These are phyloP conservation scores for Russula compacta DNA, from an alignment of 768 basidiomycete genomes.

Conservation along the genomic window DNA sequence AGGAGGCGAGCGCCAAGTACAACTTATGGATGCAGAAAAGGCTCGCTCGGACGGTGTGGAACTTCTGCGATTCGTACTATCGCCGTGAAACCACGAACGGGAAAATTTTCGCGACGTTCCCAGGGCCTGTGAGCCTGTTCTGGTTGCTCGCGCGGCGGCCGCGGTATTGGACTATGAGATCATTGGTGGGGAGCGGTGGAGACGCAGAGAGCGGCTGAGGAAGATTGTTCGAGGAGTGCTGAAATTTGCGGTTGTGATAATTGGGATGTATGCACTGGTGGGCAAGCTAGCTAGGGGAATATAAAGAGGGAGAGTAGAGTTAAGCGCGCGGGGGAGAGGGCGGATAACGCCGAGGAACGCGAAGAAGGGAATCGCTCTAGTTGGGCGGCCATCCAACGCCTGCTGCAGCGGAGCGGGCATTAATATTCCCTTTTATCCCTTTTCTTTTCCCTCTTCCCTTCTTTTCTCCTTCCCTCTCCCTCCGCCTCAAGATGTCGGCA, in stretches of 20 bases:
- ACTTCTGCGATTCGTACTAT: conserved; percentile 48
- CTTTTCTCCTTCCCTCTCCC: conserved; percentile 10
- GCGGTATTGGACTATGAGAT: conserved; percentile 36
- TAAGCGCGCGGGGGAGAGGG: neutral
- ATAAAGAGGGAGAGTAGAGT: neutral
- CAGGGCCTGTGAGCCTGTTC: conserved; percentile 41
- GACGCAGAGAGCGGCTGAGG: conserved; percentile 22
- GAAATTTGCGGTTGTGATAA: neutral
- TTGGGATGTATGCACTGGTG: neutral
- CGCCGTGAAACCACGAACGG: conserved; percentile 29
- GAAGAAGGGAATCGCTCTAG: neutral
- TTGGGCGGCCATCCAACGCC: neutral
- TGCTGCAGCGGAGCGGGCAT: neutral
- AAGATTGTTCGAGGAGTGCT: neutral
- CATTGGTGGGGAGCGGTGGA: conserved; percentile 32
- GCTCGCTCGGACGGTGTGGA: conserved; percentile 42
- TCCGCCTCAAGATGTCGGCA: conserved; percentile 24
- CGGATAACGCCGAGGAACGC: neutral
- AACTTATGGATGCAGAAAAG: conserved; percentile 44
- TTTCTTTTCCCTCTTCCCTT: conserved; percentile 10
- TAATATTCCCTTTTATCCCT: conserved; percentile 8
- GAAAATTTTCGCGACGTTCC: conserved; percentile 43
- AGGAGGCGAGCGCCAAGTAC: conserved; percentile 40
- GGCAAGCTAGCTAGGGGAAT: too few species aligned
- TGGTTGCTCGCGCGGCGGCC: conserved; percentile 43